These are phyloP conservation scores for Exophiala phaeomuriformis DNA, from an alignment of 2,329 filamentous ascomycete genomes.

Conservation along the genomic window DNA sequence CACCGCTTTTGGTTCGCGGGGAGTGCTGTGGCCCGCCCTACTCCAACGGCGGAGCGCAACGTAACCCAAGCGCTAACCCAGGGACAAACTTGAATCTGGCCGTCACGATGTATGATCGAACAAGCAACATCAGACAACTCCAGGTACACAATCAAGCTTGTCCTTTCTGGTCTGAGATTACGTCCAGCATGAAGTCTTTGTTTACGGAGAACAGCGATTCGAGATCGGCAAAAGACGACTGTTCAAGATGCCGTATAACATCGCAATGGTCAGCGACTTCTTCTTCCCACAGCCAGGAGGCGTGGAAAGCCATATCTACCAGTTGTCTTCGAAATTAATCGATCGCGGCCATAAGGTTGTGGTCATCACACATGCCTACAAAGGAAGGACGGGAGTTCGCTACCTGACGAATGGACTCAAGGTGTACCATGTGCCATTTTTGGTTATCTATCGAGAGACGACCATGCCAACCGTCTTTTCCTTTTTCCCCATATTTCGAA, in stretches of 20 bases:
- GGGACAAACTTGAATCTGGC: neutral
- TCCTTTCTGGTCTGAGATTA: neutral
- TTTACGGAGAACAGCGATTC: neutral
- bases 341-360: conserved; percentile 97
- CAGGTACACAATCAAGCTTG: conserved; percentile 13
- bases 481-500: conserved; percentile 95
- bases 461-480: conserved; percentile 97
- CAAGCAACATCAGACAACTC: neutral
- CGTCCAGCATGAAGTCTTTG: neutral
- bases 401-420: conserved; percentile 97
- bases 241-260: conserved; percentile 58
- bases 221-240: neutral
- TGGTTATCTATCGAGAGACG: conserved; percentile 87
- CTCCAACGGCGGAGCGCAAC: neutral
- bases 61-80: neutral
- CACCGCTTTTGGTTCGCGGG: conserved; percentile 24
- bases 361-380: conserved; percentile 91
- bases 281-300: conserved; percentile 98
- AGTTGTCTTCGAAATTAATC: conserved; percentile 91
- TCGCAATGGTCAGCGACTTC: conserved; percentile 96
- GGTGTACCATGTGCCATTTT: conserved; percentile 94
- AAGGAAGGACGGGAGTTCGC: conserved; percentile 81
- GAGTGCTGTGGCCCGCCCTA: no score
- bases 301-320: conserved; percentile 97
- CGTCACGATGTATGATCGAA: neutral